These are phyloP conservation scores for Fusarium armeniacum DNA, from an alignment of 2,329 filamentous ascomycete species.

Conservation along the genomic window DNA sequence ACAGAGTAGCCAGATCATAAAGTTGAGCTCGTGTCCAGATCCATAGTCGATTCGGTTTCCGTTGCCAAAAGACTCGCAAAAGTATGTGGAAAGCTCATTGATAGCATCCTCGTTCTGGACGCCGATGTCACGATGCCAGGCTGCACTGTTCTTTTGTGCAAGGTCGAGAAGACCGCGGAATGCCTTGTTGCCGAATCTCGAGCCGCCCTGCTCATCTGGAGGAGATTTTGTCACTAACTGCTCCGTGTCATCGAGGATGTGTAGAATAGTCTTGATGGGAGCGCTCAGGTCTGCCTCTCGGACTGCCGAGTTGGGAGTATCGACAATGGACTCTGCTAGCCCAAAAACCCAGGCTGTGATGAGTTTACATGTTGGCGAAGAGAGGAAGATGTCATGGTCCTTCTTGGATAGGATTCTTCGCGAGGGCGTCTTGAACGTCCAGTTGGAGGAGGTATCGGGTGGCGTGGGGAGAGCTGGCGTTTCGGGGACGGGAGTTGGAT, in stretches of 20 bases:
- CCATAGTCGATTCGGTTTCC: slow-evolving; percentile 93
- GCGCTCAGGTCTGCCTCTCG: slow-evolving; percentile 69
- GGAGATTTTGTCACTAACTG: slow-evolving; percentile 77
- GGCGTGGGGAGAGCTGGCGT: slow-evolving; percentile 81
- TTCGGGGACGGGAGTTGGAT: slow-evolving; percentile 75
- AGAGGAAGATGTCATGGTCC: slow-evolving; percentile 86
- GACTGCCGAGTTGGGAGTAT: slow-evolving; percentile 75
- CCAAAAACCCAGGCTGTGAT: slow-evolving; percentile 88
- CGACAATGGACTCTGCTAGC: slow-evolving; percentile 84
- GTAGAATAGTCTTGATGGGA: slow-evolving; percentile 73
- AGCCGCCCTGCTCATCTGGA: slow-evolving; percentile 87
- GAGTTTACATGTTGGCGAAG: slow-evolving; percentile 80
- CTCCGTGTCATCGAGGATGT: slow-evolving; percentile 78
- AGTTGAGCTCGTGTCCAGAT: slow-evolving; percentile 97
- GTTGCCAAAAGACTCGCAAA: slow-evolving; percentile 88
- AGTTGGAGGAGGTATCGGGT: slow-evolving; percentile 70
- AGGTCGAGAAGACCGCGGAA: slow-evolving; percentile 87
- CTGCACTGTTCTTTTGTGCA: slow-evolving; percentile 66
- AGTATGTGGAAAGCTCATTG: slow-evolving; percentile 82
- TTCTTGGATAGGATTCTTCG: slow-evolving; percentile 84
- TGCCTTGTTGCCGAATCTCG: slow-evolving; percentile 92
- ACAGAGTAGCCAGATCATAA: slow-evolving; percentile 95
- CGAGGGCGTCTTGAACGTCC: slow-evolving; percentile 75
- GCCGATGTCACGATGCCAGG: slow-evolving; percentile 76
- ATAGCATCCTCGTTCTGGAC: slow-evolving; percentile 67